Evolutionary conservation across 2,329 filamentous ascomycete species (phyloP), one percentile per base, ranked within the genome.

Genomic region (Trichoderma afroharzianum): DNA sequence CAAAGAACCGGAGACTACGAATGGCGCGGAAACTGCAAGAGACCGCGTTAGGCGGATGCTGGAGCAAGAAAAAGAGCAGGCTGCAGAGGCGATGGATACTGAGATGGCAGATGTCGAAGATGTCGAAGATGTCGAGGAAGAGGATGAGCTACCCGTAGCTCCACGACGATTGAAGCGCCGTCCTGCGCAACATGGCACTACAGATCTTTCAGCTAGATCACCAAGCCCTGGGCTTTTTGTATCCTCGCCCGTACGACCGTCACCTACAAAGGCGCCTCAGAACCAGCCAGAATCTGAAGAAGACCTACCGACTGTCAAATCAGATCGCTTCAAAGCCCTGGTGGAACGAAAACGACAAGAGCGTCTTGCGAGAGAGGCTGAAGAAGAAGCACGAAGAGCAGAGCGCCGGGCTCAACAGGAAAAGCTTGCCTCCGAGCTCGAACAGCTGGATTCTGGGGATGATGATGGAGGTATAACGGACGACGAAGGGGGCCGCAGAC

Each of bases 331-430:
- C 76, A 85, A 90, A 73, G 92, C 91, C 8, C 87, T 97, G 0
- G 87, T 96, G 12, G 89, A 90, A 59, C 88, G 89, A 76, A 96
- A 95, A 77, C 88, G 90, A 63, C 87, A 90, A 73, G 91, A 96
- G 78, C 87, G 91, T 8, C 82, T 90, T 43, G 91, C 88, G 4
- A 89, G 86, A 66, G 91, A 96, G 76, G 88, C 87, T 24, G 86
- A 87, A 73, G 84, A 87, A 72, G 85, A 85, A 67, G 83, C 82
- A 39, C 84, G 85, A 73, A 81, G 81, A 24, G 82, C 83, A 24
- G 86, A 86, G 73, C 82, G 82, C 55, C 74, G 77, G 9, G 82
- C 80, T 12, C 79, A 76, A 28, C 80, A 82, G 66, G 79, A 80
- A 68, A 79, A 80, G 61, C 73, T 80, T n/a, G 74, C 78, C 3